phyloP scores from a whole-genome alignment of 805 yeast genomes.

The Ogataea ganodermae region DNA sequence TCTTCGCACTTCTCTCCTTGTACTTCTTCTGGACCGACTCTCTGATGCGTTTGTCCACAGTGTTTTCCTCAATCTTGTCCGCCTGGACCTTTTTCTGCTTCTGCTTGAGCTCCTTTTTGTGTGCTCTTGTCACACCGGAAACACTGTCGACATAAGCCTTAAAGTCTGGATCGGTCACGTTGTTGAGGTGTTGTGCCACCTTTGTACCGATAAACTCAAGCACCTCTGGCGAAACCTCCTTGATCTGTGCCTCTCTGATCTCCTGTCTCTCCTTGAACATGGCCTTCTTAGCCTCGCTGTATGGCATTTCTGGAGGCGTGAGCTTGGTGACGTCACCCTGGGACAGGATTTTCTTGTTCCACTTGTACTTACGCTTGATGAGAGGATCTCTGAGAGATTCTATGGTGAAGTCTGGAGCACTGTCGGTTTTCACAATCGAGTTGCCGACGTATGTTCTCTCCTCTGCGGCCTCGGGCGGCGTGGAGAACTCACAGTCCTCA shows the following conservation, averaged over 20 bases:
- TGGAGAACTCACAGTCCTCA: conserved; percentile 60
- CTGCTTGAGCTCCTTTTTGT: conserved; percentile 21
- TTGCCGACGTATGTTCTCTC: conserved; percentile 77
- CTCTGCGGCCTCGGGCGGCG: conserved; percentile 56
- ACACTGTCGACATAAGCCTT: conserved; percentile 31
- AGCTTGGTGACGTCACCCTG: conserved; percentile 62
- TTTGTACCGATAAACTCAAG: conserved; percentile 46
- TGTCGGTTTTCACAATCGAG: conserved; percentile 62
- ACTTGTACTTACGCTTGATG: conserved; percentile 57
- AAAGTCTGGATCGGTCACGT: conserved; percentile 34
- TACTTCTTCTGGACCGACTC: conserved; percentile 22
- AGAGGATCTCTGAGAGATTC: conserved; percentile 74
- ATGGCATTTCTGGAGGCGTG: conserved; percentile 77
- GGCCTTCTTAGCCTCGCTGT: conserved; percentile 61
- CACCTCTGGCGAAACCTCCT: conserved; percentile 42
- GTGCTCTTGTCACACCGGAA: conserved; percentile 26
- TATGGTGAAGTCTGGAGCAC: conserved; percentile 60
- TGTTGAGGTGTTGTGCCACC: conserved; percentile 39
- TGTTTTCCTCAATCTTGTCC: conserved; percentile 25
- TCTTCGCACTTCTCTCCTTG: conserved; percentile 23
- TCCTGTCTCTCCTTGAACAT: conserved; percentile 55
- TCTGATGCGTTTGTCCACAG: conserved; percentile 23
- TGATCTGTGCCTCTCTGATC: conserved; percentile 46
- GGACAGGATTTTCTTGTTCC: conserved; percentile 55
- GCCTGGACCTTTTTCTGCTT: conserved; percentile 22